Evolutionary conservation across 805 yeast species (phyloP), one percentile per base, ranked within the genome.

Genomic region (Wickerhamiella allomyrinae): DNA sequence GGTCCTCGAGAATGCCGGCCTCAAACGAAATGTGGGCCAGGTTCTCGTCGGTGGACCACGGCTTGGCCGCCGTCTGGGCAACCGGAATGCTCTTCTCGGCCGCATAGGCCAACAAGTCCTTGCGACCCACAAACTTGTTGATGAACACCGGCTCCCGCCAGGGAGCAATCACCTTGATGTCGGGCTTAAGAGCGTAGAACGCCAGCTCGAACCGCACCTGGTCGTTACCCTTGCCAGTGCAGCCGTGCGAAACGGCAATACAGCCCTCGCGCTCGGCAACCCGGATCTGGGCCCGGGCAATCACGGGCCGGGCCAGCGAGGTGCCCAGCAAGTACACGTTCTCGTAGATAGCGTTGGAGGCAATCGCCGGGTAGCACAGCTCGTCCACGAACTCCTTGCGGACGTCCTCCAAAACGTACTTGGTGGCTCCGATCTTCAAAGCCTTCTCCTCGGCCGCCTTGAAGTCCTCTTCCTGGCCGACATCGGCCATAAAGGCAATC

Each of bases 1-100:
- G 99, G 69, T 91, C 95, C 70, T 91, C 99, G 59, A 91, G 76
- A 54, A 91, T 91, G 68, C 99, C 99, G 50, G 99, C 99, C 73
- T 91, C 99, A 64, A 83, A 91, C 31, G 97, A 89, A 64, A 91
- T 91, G 68, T 91, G 99, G 37, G 97, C 98, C 77, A 89, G 70
- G 75, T 91, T 91, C 71, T 91, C 99, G 64, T 91, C 99, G 45
- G 98, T 91, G 29, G 97, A 87, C 99, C 99, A 91, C 55, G 99
- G 99, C 72, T 91, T 91, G 51, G 97, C 85, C 67, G 86, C 86
- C 53, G 99, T 91, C 71, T 91, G 99, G 39, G 93, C 71, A 45
- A 91, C 99, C 50, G 93, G 94, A 54, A 91, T 91, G 56, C 73
- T 76, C 74, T 91, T 91, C 55, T 74, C 74, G 43, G 82, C 91